Conservation (phyloP, 768 basidiomycete species). For the Tricholoma hemisulphureum region DNA sequence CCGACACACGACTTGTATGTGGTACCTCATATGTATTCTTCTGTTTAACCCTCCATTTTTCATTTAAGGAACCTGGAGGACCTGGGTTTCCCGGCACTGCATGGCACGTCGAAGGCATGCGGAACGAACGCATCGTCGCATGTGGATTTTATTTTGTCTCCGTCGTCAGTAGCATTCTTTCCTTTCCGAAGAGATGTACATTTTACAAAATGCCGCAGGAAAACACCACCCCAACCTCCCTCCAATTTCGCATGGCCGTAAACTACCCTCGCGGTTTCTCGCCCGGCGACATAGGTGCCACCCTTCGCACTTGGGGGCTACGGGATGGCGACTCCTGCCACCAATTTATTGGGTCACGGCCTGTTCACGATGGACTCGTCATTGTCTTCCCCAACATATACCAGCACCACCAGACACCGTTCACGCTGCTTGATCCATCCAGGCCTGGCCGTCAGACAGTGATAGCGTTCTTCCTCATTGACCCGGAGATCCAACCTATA, state of each 20-base stretch:
- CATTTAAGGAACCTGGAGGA: conserved; percentile 30
- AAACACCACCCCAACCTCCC: conserved; percentile 36
- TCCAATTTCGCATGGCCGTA: conserved; percentile 53
- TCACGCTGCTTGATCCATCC: conserved; percentile 38
- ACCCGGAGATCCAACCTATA: conserved; percentile 41
- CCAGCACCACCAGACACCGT: conserved; percentile 43
- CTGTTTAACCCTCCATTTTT: conserved; percentile 1
- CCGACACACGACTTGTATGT: conserved; percentile 43
- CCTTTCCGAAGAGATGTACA: not conserved
- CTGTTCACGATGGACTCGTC: conserved; percentile 35
- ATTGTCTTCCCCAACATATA: conserved; percentile 59
- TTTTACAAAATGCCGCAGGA: conserved; percentile 29
- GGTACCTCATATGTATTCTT: not conserved
- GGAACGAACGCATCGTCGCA: conserved; percentile 50
- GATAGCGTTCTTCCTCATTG: conserved; percentile 48
- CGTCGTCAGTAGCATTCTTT: conserved; percentile 31
- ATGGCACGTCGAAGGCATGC: conserved; percentile 56
- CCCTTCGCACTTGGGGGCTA: conserved; percentile 50
- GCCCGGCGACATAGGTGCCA: conserved; percentile 46
- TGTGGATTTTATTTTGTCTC: conserved; percentile 42
- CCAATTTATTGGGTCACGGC: conserved; percentile 44
- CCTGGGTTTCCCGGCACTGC: conserved; percentile 32
- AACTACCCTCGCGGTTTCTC: conserved; percentile 43
- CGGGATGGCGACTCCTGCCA: conserved; percentile 44
- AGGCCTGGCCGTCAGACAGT: conserved; percentile 43